Percentiles rank a stretch among this genome's conserved stretches.
These are phyloP conservation scores for Colletotrichum tamarilloi DNA, from an alignment of 2,329 filamentous ascomycete genomes.

Conservation along the genomic window DNA sequence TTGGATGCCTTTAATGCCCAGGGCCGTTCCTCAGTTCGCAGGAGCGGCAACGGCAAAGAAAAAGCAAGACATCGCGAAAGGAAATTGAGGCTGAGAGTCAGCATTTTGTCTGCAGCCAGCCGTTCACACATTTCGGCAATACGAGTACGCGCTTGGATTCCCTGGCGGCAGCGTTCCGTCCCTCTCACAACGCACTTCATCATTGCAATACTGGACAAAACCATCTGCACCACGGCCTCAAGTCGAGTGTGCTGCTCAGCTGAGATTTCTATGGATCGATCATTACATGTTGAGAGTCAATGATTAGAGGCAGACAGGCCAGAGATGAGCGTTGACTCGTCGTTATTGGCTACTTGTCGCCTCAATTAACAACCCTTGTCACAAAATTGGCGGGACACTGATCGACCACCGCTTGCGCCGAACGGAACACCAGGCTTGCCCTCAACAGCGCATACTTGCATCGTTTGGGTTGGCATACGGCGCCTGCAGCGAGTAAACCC, in stretches of 20 bases:
- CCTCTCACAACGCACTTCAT: neutral
- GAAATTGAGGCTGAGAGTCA: conserved; percentile 4
- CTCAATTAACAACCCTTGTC: conserved; percentile 3
- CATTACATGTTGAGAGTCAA: neutral
- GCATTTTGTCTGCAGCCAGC: conserved; percentile 1
- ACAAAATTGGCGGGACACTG: neutral
- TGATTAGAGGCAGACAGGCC: neutral
- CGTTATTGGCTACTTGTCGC: neutral
- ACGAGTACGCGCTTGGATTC: conserved; percentile 16
- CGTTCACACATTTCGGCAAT: conserved; percentile 4
- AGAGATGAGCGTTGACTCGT: neutral
- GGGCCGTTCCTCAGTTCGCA: neutral
- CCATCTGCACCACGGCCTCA: conserved; percentile 1
- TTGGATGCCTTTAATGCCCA: neutral
- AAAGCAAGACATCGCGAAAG: neutral
- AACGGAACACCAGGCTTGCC: neutral
- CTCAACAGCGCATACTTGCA: neutral
- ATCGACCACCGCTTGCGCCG: conserved; percentile 3
- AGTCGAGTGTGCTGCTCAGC: neutral
- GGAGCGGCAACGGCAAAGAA: conserved; percentile 12
- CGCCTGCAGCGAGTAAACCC: neutral
- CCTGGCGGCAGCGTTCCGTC: neutral
- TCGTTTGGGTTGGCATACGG: neutral
- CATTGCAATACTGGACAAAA: neutral
- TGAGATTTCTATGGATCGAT: neutral